Conservation (phyloP, 768 basidiomycete species). For the Rossbeevera mucosa region DNA sequence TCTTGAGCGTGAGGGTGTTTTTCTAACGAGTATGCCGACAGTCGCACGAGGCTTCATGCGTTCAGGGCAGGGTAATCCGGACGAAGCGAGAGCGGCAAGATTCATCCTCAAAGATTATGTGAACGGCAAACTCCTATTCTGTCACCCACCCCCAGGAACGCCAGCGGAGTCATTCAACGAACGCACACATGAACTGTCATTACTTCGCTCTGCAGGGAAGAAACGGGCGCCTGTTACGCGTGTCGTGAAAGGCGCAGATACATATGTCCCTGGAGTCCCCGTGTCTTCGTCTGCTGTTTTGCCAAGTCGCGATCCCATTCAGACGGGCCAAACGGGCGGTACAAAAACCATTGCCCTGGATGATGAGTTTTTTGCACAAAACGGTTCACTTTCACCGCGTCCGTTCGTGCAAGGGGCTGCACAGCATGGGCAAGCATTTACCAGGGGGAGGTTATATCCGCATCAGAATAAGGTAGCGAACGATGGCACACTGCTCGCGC, state of each 20-base stretch:
- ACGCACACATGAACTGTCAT: conserved; percentile 55
- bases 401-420: conserved; percentile 63
- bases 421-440: conserved; percentile 54
- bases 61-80: conserved; percentile 93
- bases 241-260: conserved; percentile 80
- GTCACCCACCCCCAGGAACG: conserved; percentile 79
- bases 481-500: conserved; percentile 64
- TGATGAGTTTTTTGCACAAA: conserved; percentile 71
- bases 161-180: conserved; percentile 70
- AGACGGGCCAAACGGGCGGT: conserved; percentile 32
- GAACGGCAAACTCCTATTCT: conserved; percentile 86
- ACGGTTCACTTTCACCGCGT: conserved; percentile 46
- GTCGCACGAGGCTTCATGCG: conserved; percentile 92
- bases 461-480: conserved; percentile 79
- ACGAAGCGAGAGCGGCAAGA: conserved; percentile 90
- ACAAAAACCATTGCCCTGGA: conserved; percentile 70
- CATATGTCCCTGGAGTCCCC: conserved; percentile 50
- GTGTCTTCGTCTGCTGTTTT: not conserved
- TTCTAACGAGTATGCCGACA: conserved; percentile 33
- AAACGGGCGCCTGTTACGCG: conserved; percentile 87
- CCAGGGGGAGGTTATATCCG: conserved; percentile 65
- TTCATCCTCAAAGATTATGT: conserved; percentile 96
- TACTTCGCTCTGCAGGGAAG: conserved; percentile 62
- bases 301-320: conserved; percentile 18
- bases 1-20: not conserved